Conservation (phyloP, 192 early-diverging fungal species). For the Coemansia sp. region DNA sequence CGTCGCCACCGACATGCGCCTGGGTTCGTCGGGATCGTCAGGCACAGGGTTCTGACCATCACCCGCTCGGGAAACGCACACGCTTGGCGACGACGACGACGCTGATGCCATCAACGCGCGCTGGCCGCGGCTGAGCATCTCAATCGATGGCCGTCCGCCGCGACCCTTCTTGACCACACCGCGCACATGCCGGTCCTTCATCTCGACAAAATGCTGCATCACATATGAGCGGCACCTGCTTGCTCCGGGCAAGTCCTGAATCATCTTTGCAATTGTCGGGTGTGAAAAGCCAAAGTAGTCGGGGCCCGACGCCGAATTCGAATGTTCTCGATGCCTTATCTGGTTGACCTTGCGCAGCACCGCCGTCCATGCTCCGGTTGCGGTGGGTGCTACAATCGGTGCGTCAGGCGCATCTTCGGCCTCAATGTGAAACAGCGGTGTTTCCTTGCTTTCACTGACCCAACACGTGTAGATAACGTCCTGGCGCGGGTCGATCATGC, state of each 20-base stretch:
- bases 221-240: constrained; percentile 68
- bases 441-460: constrained; percentile 71
- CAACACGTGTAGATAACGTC: constrained; percentile 64
- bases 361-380: constrained; percentile 87
- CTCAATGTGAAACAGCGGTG: constrained; percentile 75
- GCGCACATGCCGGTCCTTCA: constrained; percentile 55
- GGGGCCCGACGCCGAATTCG: constrained; percentile 79
- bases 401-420: constrained; percentile 71
- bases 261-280: constrained; percentile 77
- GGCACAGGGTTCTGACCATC: background rate
- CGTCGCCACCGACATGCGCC: constrained; percentile 21
- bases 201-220: constrained; percentile 63
- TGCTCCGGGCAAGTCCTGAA: constrained; percentile 81
- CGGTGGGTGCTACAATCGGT: constrained; percentile 68
- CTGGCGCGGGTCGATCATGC: constrained; percentile 62
- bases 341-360: constrained; percentile 75
- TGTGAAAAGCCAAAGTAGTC: constrained; percentile 91
- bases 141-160: constrained; percentile 24
- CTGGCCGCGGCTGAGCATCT: constrained; percentile 44
- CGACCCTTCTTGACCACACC: constrained; percentile 52
- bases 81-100: constrained; percentile 2
- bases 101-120: constrained; percentile 31
- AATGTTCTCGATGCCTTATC: constrained; percentile 71
- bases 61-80: background rate
- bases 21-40: background rate